Evolutionary conservation across 2,329 filamentous ascomycete genomes (phyloP).

Genomic region (Ophiostoma triangulosporum): DNA sequence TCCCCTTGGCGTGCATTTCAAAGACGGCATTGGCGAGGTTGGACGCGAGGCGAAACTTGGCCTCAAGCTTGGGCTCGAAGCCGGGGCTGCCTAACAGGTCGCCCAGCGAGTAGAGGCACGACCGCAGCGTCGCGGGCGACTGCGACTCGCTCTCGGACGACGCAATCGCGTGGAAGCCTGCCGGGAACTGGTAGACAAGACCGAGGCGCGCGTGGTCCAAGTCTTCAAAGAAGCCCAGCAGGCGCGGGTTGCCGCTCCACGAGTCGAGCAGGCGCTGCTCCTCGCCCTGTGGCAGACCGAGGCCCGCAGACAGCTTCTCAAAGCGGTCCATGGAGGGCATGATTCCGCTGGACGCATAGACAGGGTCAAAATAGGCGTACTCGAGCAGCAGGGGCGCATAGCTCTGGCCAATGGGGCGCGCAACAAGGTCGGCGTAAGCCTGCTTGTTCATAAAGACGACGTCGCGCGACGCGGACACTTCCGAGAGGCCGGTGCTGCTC

Average conservation of each 20-base stretch:
- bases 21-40: constrained; percentile 62
- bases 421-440: constrained; percentile 35
- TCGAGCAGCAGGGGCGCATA: constrained; percentile 53
- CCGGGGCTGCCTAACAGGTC: constrained; percentile 38
- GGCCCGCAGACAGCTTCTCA: constrained; percentile 45
- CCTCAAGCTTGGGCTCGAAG: constrained; percentile 52
- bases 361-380: constrained; percentile 51
- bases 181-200: constrained; percentile 61
- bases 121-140: constrained; percentile 34
- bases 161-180: constrained; percentile 44
- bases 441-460: constrained; percentile 39
- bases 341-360: constrained; percentile 48
- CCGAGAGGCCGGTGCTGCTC: constrained; percentile 21
- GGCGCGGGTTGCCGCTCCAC: constrained; percentile 47
- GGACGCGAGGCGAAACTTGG: constrained; percentile 61
- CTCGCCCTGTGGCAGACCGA: constrained; percentile 35
- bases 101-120: constrained; percentile 39
- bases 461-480: constrained; percentile 26
- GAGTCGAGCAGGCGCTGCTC: constrained; percentile 31
- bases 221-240: constrained; percentile 64
- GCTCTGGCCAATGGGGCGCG: constrained; percentile 25
- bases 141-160: constrained; percentile 14
- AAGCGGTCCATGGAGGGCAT: constrained; percentile 52
- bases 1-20: constrained; percentile 54
- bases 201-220: constrained; percentile 56